A percentile compares a stretch with the other conserved stretches of the same genome.
Conservation (phyloP, 2,329 filamentous ascomycete species). For the Paradendryphiella salina region DNA sequence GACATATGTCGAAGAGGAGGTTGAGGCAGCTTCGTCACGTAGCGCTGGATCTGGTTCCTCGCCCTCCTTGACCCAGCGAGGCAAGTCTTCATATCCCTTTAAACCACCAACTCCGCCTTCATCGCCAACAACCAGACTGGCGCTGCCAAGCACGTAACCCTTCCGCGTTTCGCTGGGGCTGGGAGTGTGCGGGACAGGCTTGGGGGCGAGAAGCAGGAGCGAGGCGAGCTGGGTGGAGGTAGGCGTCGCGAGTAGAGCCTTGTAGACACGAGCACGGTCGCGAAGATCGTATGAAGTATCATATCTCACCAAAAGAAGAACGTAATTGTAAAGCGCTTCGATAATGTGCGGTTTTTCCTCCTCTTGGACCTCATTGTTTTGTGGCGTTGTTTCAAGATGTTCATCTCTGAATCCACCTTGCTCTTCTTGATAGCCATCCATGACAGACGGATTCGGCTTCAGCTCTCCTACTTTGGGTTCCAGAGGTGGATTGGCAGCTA, state of each 20-base stretch:
- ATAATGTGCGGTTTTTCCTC: constrained; percentile 66
- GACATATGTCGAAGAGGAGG: constrained; percentile 38
- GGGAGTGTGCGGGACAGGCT: constrained; percentile 87
- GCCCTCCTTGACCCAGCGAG: constrained; percentile 81
- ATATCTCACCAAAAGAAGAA: constrained; percentile 82
- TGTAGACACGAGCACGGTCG: constrained; percentile 87
- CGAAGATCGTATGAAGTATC: constrained; percentile 94
- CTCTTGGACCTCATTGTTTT: constrained; percentile 21
- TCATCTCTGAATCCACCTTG: constrained; percentile 42
- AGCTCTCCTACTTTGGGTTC: constrained; percentile 41
- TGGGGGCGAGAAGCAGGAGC: constrained; percentile 87
- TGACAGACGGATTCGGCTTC: constrained; percentile 26
- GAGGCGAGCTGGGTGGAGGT: constrained; percentile 79
- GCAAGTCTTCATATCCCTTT: constrained; percentile 78
- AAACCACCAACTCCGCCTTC: constrained; percentile 70
- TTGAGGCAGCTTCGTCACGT: constrained; percentile 57
- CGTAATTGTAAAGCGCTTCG: constrained; percentile 79
- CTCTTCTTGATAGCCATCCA: constrained; percentile 42
- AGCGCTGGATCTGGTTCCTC: constrained; percentile 76
- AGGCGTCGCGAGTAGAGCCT: constrained; percentile 76
- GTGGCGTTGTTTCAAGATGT: constrained; percentile 23
- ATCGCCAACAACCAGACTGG: constrained; percentile 80
- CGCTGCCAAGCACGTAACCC: constrained; percentile 77
- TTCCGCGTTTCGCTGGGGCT: constrained; percentile 85
- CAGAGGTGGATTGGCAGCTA: constrained; percentile 64